Evolutionary conservation across 768 basidiomycete genomes (phyloP).

Genomic region (Tylopilus sp.): DNA sequence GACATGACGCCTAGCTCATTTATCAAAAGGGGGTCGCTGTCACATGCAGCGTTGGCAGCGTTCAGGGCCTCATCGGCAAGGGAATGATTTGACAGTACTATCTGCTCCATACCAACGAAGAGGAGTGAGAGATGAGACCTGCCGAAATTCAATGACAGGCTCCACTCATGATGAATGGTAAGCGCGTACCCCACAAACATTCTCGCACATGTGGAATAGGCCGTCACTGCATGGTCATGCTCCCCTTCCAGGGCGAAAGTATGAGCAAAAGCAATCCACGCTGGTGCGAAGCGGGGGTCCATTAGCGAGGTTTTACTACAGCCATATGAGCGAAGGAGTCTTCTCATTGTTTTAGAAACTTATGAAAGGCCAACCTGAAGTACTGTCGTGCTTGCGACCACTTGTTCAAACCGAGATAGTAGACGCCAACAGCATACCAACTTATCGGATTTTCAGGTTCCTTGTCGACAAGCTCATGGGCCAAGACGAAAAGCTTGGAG

Average conservation of each 20-base stretch:
- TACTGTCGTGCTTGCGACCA: conserved; percentile 92
- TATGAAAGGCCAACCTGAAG: conserved; percentile 68
- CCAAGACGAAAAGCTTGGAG: conserved; percentile 91
- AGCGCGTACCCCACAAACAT: conserved; percentile 86
- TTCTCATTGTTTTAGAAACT: not conserved
- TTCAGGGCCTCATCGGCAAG: conserved; percentile 87
- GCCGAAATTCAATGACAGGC: conserved; percentile 6
- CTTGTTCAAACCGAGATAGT: conserved; percentile 85
- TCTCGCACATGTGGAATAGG: conserved; percentile 94
- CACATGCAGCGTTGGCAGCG: conserved; percentile 78
- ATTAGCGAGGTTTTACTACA: conserved; percentile 91
- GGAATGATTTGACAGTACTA: conserved; percentile 76
- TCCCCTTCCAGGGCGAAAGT: conserved; percentile 97
- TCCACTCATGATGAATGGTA: not conserved
- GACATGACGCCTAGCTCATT: conserved; percentile 95
- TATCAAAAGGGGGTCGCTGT: conserved; percentile 81
- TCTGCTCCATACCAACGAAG: conserved; percentile 98
- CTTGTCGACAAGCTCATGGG: conserved; percentile 91
- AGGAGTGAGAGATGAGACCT: conserved; percentile 95
- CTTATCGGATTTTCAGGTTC: conserved; percentile 92
- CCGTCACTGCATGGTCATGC: conserved; percentile 97
- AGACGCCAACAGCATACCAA: conserved; percentile 98
- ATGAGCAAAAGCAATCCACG: conserved; percentile 98
- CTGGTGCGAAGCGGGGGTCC: conserved; percentile 94
- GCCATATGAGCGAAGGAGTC: conserved; percentile 5